Conservation (phyloP, 352 stramenopile genomes). For the Phytopythium vexans region DNA sequence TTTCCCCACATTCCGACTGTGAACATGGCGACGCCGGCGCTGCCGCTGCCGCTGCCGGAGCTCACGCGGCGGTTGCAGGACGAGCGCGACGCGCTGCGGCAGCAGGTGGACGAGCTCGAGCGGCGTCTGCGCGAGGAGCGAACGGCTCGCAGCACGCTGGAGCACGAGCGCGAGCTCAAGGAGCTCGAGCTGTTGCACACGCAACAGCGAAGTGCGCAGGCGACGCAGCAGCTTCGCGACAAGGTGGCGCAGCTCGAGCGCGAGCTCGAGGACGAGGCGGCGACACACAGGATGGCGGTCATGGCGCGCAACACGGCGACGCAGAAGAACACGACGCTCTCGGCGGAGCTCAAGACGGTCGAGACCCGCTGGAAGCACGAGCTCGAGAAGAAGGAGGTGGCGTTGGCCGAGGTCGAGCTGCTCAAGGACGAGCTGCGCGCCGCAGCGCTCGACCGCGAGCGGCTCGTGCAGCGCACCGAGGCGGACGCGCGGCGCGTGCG, state of each 20-base stretch:
- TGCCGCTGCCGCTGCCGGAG: constrained; percentile 36
- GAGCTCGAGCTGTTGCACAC: constrained; percentile 67
- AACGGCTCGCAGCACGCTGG: constrained; percentile 26
- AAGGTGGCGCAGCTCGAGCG: constrained; percentile 49
- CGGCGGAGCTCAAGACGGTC: constrained; percentile 42
- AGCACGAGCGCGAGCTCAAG: constrained; percentile 61
- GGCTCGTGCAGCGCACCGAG: constrained; percentile 68
- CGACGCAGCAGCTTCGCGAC: constrained; percentile 42
- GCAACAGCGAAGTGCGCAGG: constrained; percentile 54
- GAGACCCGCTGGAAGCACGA: constrained; percentile 65
- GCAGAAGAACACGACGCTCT: constrained; percentile 53
- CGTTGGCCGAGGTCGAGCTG: constrained; percentile 45
- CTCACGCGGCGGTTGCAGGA: constrained; percentile 62
- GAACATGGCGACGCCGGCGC: constrained; percentile 4
- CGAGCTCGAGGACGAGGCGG: constrained; percentile 56
- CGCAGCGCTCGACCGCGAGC: constrained; percentile 43
- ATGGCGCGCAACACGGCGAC: constrained; percentile 45
- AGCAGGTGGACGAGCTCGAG: constrained; percentile 48
- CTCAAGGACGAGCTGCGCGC: constrained; percentile 40
- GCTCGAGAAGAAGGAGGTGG: constrained; percentile 54
- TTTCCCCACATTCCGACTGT: not conserved
- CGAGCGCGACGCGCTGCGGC: constrained; percentile 47
- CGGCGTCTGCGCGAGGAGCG: constrained; percentile 41
- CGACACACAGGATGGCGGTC: constrained; percentile 46
- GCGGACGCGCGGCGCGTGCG: constrained; percentile 64